Conservation (phyloP, 1,284 basidiomycete genomes). For the Ceratobasidium sp. region DNA sequence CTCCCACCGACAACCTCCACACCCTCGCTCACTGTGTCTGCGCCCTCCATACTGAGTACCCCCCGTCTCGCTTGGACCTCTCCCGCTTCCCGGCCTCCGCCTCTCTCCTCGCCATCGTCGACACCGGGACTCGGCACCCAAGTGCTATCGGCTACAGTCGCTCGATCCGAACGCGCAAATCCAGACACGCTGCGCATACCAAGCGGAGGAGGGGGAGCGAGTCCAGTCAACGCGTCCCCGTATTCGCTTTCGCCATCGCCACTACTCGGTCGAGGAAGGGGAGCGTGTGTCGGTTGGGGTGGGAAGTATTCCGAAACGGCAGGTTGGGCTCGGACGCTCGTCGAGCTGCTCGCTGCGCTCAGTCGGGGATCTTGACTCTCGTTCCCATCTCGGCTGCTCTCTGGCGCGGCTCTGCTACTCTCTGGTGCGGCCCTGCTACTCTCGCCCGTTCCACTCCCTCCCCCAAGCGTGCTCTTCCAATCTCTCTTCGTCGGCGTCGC, state of each 20-base stretch:
- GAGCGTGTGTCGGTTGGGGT: not conserved
- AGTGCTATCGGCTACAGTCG: conserved; percentile 29
- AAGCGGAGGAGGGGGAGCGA: conserved; percentile 3
- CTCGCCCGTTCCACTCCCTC: not conserved
- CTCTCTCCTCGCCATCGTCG: not conserved
- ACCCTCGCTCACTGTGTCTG: conserved; percentile 34
- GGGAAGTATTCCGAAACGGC: conserved; percentile 28
- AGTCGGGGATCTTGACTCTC: conserved; percentile 2
- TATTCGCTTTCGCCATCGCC: conserved; percentile 6
- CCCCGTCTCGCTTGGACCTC: conserved; percentile 36
- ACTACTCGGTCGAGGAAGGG: not conserved
- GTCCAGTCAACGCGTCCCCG: not conserved
- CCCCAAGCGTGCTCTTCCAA: conserved; percentile 29
- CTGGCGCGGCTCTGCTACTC: not conserved
- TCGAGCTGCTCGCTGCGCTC: conserved; percentile 4
- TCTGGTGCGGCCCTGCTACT: not conserved
- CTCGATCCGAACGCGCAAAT: conserved; percentile 25
- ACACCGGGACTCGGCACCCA: conserved; percentile 5
- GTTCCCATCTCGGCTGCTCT: conserved; percentile 2
- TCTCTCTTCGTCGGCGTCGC: conserved; percentile 28
- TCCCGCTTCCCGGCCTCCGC: conserved; percentile 11
- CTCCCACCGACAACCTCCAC: conserved; percentile 19
- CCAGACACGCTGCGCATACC: conserved; percentile 4
- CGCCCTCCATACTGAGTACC: conserved; percentile 3
- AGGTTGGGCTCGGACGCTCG: not conserved